Evolutionary conservation across 768 basidiomycete genomes (phyloP).

Genomic region (Stropharia rugosoannulata): DNA sequence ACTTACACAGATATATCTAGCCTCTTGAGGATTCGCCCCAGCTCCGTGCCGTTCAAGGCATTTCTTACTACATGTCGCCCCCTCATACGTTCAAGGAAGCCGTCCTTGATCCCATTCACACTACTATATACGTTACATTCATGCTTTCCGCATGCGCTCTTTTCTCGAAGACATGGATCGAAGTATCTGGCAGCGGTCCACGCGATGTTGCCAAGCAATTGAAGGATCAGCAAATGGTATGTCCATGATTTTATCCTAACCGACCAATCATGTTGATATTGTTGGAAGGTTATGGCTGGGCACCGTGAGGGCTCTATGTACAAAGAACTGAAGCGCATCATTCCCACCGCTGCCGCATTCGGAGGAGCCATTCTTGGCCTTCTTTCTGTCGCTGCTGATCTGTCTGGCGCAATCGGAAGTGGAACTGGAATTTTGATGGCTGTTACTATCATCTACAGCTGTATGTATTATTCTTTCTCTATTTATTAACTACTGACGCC

Average conservation of each 20-base stretch:
- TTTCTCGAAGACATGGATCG: conserved; percentile 99
- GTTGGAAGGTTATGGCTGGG: conserved; percentile 66
- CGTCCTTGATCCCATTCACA: conserved; percentile 92
- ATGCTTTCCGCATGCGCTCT: conserved; percentile 93
- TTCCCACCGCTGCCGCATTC: conserved; percentile 96
- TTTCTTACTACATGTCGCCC: conserved; percentile 97
- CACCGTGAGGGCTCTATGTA: conserved; percentile 99
- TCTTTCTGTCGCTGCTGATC: conserved; percentile 86
- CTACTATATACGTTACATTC: conserved; percentile 85
- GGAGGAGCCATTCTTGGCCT: conserved; percentile 97
- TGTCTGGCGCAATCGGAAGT: conserved; percentile 95
- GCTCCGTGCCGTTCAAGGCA: conserved; percentile 84
- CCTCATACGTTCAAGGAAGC: conserved; percentile 92
- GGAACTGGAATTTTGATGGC: conserved; percentile 98
- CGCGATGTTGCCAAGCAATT: conserved; percentile 96
- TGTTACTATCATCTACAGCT: conserved; percentile 96
- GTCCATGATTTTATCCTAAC: conserved; percentile 7
- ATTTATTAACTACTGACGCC: background rate
- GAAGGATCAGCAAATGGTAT: conserved; percentile 97
- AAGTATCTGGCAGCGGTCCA: conserved; percentile 94
- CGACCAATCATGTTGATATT: background rate
- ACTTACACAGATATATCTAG: conserved; percentile 37
- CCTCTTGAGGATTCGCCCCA: conserved; percentile 94
- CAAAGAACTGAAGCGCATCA: conserved; percentile 97
- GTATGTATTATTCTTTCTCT: conserved; percentile 39